Base-by-base conservation (phyloP, 2,329 filamentous ascomycete species). In the Stemphylium vesicarium region DNA sequence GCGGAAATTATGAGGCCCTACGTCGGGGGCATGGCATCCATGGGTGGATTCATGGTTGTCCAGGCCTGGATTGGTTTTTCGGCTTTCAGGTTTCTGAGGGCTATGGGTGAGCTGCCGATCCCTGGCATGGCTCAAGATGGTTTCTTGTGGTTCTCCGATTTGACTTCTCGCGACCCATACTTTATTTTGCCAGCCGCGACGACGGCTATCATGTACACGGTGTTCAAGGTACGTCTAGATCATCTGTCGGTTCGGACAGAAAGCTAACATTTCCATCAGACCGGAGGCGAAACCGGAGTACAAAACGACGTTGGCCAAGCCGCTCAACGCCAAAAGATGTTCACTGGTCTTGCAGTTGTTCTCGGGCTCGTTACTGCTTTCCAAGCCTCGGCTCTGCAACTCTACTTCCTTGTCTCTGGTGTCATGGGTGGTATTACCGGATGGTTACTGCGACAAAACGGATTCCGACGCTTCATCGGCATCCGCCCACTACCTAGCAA, bases 61-160 rank as follows among this genome's bases (percentile, higher is more conserved):
- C 86, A 90, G 66, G 76, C 89, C 11, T 87, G 92, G 4, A 80
- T 96, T 60, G 90, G 89, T 57, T 92, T 87, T 74, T 92, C 92
- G 66, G 87, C 89, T 56, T 98, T 94, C 81, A 86, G 90, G 56
- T 80, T 94, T 40, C 75, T 96, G 60, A 83, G 85, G 48, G 87
- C 83, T 63, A 96, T 96, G 89, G 77, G 85, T 1, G 75, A 81
- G 18, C 78, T 98, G 42, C 94, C 94, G 4, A 91, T 97, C 4
- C 94, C 94, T 0, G 88, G 86, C 1, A 75, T 98, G 61, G 84
- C 90, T 65, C 79, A 78, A 1, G 90, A 90, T 29, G 88, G 90
- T 2, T 77, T 87, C 32, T 77, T 87, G 36, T 99, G 95, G 95
- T 84, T 98, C 63, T 77, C 80, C 1, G 90, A 98, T 73, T 76